Evolutionary conservation across 2,329 filamentous ascomycete genomes (phyloP).

Genomic region (Didymella arachidicola): DNA sequence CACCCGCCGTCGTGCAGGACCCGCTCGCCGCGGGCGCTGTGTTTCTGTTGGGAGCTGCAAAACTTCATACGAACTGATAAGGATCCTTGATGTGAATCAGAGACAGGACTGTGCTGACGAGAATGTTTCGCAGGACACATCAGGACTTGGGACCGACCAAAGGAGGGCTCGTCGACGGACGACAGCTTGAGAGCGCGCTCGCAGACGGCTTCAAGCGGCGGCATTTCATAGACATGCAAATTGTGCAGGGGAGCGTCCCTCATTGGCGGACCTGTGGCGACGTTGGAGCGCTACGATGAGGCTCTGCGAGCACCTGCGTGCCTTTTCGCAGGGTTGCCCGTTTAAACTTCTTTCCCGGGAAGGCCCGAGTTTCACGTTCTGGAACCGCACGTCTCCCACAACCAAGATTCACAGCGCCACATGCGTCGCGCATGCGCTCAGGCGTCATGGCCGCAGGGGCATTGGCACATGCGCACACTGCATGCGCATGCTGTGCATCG

Average conservation of each 20-base stretch:
- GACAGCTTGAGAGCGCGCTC: conserved; percentile 36
- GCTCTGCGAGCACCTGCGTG: conserved; percentile 23
- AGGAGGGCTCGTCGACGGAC: conserved; percentile 52
- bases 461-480: conserved; percentile 10
- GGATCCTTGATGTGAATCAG: conserved; percentile 26
- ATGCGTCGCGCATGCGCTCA: conserved; percentile 12
- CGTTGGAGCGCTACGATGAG: conserved; percentile 18
- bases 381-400: conserved; percentile 13
- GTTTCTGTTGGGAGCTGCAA: conserved; percentile 23
- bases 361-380: conserved; percentile 19
- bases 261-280: conserved; percentile 9
- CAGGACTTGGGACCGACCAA: conserved; percentile 75
- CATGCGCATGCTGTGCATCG: conserved; percentile 1
- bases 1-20: conserved; percentile 20
- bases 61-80: conserved; percentile 21
- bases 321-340: conserved; percentile 7
- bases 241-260: conserved; percentile 1
- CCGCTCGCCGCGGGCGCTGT: conserved; percentile 19
- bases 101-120: conserved; percentile 23
- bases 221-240: conserved; percentile 12
- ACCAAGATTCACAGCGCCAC: conserved; percentile 17
- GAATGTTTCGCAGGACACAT: conserved; percentile 68
- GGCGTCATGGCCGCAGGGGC: conserved; percentile 10
- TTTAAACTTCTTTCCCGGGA: conserved; percentile 15
- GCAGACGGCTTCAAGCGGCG: conserved; percentile 10